Evolutionary conservation across 352 stramenopile species (phyloP), one percentile per base, ranked within the genome.

Genomic region (Globisporangium irregulare): DNA sequence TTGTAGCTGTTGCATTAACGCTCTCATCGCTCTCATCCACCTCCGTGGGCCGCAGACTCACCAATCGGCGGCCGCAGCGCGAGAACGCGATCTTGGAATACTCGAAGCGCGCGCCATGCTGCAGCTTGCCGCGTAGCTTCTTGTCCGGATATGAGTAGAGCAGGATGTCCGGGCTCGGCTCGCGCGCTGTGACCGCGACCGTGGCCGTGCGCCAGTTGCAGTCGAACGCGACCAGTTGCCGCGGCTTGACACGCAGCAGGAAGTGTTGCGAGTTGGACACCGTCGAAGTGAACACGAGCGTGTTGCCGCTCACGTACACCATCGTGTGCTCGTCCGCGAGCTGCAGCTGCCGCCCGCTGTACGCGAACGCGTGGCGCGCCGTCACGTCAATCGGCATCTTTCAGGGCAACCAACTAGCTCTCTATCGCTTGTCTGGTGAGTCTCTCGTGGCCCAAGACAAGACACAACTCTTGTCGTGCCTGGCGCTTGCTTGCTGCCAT

Each of bases 61-160:
- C 53, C 18, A 94, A 67, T 3, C 82, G 76, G 25, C 65, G 68
- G 6, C 87, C 85, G 60, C 87, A 94, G 43, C 82, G 76, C 12
- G 83, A 92, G 72, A 92, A 94, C 60, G 79, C 78, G 70, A 93
- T 24, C 22, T 78, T 69, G 12, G 78, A 80, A 72, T 92, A 91
- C 74, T 93, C 87, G 29, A 89, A 84, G 6, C 74, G 51, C 1
- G 75, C 73, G 14, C 68, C 64, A 38, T 65, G 24, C 51, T 78
- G 67, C 9, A 93, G 70, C 59, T 87, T 84, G 1, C 78, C 76
- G 10, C 82, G 83, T 24, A 78, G 71, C 72, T 91, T 93, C 73
- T 92, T 92, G 73, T 94, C 84, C 1, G 84, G 84, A 32, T 89
- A 84, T 73, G 86, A 88, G 60, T 90, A 91, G 34, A 94, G 68